Evolutionary conservation across 1,284 basidiomycete genomes (phyloP).

Genomic region (Cystobasidiaceae sp.): DNA sequence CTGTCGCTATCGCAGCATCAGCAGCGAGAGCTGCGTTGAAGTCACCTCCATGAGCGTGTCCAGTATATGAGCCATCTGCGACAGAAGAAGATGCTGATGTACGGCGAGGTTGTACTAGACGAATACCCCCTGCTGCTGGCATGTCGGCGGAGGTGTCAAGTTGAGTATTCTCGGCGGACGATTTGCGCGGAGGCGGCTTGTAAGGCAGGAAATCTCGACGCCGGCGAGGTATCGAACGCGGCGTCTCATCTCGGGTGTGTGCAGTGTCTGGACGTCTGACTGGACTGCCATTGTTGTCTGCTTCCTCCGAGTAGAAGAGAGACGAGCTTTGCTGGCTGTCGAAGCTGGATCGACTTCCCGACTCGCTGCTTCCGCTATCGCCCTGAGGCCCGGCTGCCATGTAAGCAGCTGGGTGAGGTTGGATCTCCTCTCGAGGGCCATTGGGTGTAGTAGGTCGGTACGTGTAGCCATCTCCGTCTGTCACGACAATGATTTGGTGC

Average conservation of each 20-base stretch:
- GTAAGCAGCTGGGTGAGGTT: not conserved
- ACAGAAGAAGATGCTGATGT: not conserved
- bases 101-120: conserved; percentile 9
- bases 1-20: conserved; percentile 17
- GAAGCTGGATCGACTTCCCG: conserved; percentile 35
- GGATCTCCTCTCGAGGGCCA: not conserved
- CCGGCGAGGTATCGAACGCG: conserved; percentile 34
- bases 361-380: not conserved
- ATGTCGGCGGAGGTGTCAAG: not conserved
- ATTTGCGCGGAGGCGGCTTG: conserved; percentile 9
- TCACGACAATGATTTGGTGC: conserved; percentile 35
- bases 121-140: conserved; percentile 15
- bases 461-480: conserved; percentile 28
- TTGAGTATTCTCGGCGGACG: conserved; percentile 3
- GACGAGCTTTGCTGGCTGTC: conserved; percentile 37
- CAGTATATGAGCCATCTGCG: conserved; percentile 10
- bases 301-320: conserved; percentile 40
- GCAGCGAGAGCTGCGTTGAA: conserved; percentile 18
- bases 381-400: not conserved
- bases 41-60: not conserved
- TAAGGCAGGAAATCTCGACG: conserved; percentile 38
- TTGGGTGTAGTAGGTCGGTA: conserved; percentile 14
- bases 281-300: conserved; percentile 21
- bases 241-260: conserved; percentile 15
- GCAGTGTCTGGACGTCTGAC: conserved; percentile 23